Conservation (phyloP, 2,329 filamentous ascomycete species). For the Orbilia oligospora region DNA sequence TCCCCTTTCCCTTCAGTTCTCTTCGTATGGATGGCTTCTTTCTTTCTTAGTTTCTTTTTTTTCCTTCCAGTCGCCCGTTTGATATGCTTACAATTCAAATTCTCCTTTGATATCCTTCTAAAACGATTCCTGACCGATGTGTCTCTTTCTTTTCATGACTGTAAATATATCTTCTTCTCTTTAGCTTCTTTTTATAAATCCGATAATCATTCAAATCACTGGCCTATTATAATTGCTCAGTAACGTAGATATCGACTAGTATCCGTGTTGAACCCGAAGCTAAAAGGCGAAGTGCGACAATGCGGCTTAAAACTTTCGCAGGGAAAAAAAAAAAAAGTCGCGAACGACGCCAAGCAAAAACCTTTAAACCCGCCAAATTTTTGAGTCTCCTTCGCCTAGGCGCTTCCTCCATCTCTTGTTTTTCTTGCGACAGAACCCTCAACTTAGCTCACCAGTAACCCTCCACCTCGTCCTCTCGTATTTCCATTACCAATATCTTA, state of each 20-base stretch:
- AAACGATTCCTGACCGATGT: neutral
- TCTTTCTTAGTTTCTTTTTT: slow-evolving; percentile 9
- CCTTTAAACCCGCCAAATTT: slow-evolving; percentile 31
- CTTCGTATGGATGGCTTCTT: slow-evolving; percentile 35
- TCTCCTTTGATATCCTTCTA: slow-evolving; percentile 32
- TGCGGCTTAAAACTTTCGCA: slow-evolving; percentile 9
- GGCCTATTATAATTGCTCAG: too few relatives aligned
- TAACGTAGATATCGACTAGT: too few relatives aligned
- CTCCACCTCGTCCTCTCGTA: neutral
- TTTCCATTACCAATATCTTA: neutral
- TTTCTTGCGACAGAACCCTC: too few relatives aligned
- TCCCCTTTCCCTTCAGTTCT: neutral
- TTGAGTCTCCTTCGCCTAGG: neutral
- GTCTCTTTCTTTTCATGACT: neutral
- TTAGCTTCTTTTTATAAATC: neutral
- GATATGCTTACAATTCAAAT: neutral
- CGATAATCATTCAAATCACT: neutral
- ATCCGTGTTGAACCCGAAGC: too few relatives aligned
- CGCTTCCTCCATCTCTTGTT: too few relatives aligned
- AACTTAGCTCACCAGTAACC: neutral
- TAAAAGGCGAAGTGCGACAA: neutral
- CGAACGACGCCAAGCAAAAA: slow-evolving; percentile 37
- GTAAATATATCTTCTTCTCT: slow-evolving; percentile 37
- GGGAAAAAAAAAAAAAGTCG: neutral
- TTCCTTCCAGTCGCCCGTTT: neutral